Base-by-base conservation (phyloP, 768 basidiomycete genomes). In the Agrocybe pediades region DNA sequence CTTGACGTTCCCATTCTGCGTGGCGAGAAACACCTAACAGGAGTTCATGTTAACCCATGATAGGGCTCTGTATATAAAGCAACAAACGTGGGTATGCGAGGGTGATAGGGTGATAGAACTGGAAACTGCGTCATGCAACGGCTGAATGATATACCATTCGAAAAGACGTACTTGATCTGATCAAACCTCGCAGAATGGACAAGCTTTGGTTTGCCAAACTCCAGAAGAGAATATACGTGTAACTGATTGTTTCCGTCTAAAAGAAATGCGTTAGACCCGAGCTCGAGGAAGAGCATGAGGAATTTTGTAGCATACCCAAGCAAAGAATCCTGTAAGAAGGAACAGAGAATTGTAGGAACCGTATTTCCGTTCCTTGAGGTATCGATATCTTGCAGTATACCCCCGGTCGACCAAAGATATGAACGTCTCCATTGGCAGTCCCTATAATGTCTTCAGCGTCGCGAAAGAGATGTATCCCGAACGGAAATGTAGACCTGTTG, bases 391-490 rank as follows among this genome's bases (percentile, higher is more conserved):
- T 78, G 41, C 68, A 68, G 47, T 84, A 76, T 11, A 92, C 88
- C 3, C 86, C 83, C 2, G 86, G 79, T 5, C 81, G 76, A 1
- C 93, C 94, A 57, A 85, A 81, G 21, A 94, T 58, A 51, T 85
- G 75, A 27, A 95, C 76, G 1, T 65, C 52, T 0, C 93, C 92
- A n/a, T 68, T 64, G 4, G 77, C 66, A 0, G 90, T 91, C 2
- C 88, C 92, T 87, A 42, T 41, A 57, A 48, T 44, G 33, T 15
- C 27, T 41, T 55, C 41, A 53, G 48, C 54, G 45, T 42, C n/a
- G 21, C 41, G 52, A 33, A 13, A 3, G 9, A 41, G 26, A 21
- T 45, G 26, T 27, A 17, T 19, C 27, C 30, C 19, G 49, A 49
- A 29, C 9, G 33, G 39, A 17, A 46, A 46, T 26, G 48, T 72